Evolutionary conservation across 2,329 filamentous ascomycete genomes (phyloP), one percentile per base, ranked within the genome.

Genomic region (Amauroascus niger): DNA sequence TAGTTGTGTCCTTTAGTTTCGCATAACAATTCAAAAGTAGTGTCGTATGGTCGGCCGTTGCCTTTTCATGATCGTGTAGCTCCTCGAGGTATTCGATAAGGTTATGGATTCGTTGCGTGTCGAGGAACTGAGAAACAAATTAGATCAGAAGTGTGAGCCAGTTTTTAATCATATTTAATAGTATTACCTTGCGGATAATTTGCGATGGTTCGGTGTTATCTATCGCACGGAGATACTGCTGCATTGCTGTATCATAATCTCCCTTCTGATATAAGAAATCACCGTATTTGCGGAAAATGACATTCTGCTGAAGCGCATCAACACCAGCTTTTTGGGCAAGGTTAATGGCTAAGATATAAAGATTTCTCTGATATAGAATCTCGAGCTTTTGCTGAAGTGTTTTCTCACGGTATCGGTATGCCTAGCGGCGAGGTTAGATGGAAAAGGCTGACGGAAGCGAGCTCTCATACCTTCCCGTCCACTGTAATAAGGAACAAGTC

Each of bases 171-270:
- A 8, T 11, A 18, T 16, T 7, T n/a, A n/a, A 28, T 24, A 6
- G 2, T 28, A 58, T 24, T 65, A 87, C 86, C 74, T 95, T 96
- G 62, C 91, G 81, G 64, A 97, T 96, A 45, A 97, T 88, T 65
- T 96, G 91, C 1, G 91, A 96, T 6, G 91, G 91, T 63, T 97
- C 91, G 0, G 91, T 97, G 55, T 88, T 93, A 65, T 96, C 90
- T 56, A 98, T 96, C 0, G 94, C 91, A 61, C 88, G 86, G 58
- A 98, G 82, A 65, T 98, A 98, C 68, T 97, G 93, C 63, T 94
- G 86, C 94, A 98, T 98, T n/a, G 94, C 90, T 6, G 87, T 93
- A 65, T 98, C 93, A 64, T 91, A 98, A 65, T 96, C 90, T 3
- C 87, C 88, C 64, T 95, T 95, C 60, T 94, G 88, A 64, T 98